phyloP scores from a whole-genome alignment of 352 stramenopile species.

The Phytophthora lateralis region DNA sequence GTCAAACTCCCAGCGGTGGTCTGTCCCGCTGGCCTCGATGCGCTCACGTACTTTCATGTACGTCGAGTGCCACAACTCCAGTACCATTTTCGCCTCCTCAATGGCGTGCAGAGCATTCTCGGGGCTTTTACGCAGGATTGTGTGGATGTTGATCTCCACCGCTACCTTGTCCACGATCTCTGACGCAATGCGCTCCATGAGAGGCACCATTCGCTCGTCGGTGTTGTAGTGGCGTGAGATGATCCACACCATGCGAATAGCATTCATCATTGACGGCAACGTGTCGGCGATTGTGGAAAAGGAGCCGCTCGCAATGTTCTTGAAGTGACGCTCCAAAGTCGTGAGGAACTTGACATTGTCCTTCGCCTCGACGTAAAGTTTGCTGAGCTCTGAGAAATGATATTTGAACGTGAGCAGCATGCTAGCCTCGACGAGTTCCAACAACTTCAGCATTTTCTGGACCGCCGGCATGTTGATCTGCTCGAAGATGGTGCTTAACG shows the following conservation, averaged over 20 bases:
- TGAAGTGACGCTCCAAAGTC: slow-evolving; percentile 96
- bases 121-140: slow-evolving; percentile 83
- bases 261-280: slow-evolving; percentile 96
- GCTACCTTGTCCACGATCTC: slow-evolving; percentile 95
- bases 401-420: slow-evolving; percentile 94
- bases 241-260: slow-evolving; percentile 97
- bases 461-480: slow-evolving; percentile 96
- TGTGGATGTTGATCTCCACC: slow-evolving; percentile 91
- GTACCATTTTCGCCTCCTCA: slow-evolving; percentile 91
- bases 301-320: slow-evolving; percentile 92
- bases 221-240: slow-evolving; percentile 98
- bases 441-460: slow-evolving; percentile 94
- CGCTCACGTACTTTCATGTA: slow-evolving; percentile 95
- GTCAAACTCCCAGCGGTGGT: slow-evolving; percentile 97
- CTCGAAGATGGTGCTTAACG: slow-evolving; percentile 94
- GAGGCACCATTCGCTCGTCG: slow-evolving; percentile 95
- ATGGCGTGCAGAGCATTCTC: slow-evolving; percentile 85
- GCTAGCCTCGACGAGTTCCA: slow-evolving; percentile 91
- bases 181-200: slow-evolving; percentile 95
- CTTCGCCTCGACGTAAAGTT: slow-evolving; percentile 95
- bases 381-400: slow-evolving; percentile 94
- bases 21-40: slow-evolving; percentile 94
- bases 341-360: slow-evolving; percentile 97
- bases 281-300: slow-evolving; percentile 94
- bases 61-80: slow-evolving; percentile 93